Evolutionary conservation across 495 filamentous ascomycete genomes (phyloP), one percentile per base, ranked within the genome.

Genomic region (Apodospora peruviana): DNA sequence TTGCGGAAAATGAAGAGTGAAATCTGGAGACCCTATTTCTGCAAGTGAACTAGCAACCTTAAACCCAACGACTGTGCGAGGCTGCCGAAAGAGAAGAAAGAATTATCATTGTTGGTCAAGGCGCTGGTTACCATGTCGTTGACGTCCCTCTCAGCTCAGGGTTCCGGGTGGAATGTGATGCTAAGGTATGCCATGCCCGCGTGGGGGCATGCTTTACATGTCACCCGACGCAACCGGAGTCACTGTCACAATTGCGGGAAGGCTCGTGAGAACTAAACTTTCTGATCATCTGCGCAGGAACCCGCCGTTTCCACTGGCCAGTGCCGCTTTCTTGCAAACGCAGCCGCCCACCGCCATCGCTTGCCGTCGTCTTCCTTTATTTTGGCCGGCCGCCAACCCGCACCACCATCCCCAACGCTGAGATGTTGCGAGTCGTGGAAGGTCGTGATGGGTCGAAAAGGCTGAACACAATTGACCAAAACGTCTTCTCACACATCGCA

Each of bases 221-320:
- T 54, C 45, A 60, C 40, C 47, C 41, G 41, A 22, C 27, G 14
- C 27, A 32, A 32, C 27, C 27, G 7, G 14, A 32, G 14, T 7
- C 27, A 32, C 7, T 9, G 20, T 32, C 45, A 2, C 51, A 16
- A 40, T 46, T 17, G 7, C 27, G 27, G 14, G 14, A 32, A 32
- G 27, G 27, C 14, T 32, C 27, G 27, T 32, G 27, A 32, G 7
- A 14, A 7, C 7, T 7, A 14, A 32, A 32, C 39, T 32, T 44
- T 40, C 42, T 55, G 57, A 64, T 43, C 45, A 29, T 53, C n/a
- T n/a, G 60, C 54, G 60, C 62, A 66, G 62, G 62, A 66, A 66
- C 62, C 62, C 62, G 62, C 39, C 17, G 16, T 43, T 40, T 23
- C 50, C 42, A 61, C 53, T 62, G 48, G 56, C 47, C 45, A 32